phyloP scores from a whole-genome alignment of 495 filamentous ascomycete species.

The Talaromyces thailandensis region DNA sequence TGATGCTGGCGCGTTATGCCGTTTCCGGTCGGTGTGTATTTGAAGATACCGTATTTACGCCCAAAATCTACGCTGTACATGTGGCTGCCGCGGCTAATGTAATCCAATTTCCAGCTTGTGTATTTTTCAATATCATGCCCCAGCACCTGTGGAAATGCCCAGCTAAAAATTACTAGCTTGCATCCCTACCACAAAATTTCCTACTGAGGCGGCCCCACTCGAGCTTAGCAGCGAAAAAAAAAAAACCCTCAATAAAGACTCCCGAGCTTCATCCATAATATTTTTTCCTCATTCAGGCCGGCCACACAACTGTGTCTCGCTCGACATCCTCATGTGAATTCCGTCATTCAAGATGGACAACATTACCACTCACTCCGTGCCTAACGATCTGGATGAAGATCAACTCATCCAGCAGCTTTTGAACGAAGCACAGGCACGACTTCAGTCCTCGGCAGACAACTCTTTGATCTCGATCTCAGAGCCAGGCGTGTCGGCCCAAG shows the following conservation, averaged over 20 bases:
- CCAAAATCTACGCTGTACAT: neutral
- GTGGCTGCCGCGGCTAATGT: neutral
- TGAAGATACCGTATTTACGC: neutral
- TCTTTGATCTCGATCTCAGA: neutral
- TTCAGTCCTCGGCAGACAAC: constrained; percentile 20
- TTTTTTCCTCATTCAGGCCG: neutral
- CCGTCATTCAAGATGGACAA: neutral
- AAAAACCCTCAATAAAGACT: neutral
- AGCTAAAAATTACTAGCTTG: neutral
- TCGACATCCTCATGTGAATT: constrained; percentile 1
- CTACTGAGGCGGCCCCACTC: neutral
- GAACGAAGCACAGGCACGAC: constrained; percentile 51
- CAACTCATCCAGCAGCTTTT: constrained; percentile 55
- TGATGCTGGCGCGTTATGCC: constrained; percentile 1
- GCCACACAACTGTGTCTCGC: neutral
- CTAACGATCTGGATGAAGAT: constrained; percentile 33
- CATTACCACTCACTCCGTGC: neutral
- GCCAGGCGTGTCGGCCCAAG: neutral
- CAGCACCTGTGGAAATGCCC: neutral
- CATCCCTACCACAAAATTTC: neutral
- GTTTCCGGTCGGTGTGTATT: neutral
- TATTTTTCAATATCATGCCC: neutral
- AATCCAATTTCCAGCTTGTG: neutral
- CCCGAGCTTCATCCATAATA: neutral
- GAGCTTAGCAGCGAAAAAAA: neutral